Evolutionary conservation across 1,284 basidiomycete genomes (phyloP).

Genomic region (Malassezia pachydermatis): DNA sequence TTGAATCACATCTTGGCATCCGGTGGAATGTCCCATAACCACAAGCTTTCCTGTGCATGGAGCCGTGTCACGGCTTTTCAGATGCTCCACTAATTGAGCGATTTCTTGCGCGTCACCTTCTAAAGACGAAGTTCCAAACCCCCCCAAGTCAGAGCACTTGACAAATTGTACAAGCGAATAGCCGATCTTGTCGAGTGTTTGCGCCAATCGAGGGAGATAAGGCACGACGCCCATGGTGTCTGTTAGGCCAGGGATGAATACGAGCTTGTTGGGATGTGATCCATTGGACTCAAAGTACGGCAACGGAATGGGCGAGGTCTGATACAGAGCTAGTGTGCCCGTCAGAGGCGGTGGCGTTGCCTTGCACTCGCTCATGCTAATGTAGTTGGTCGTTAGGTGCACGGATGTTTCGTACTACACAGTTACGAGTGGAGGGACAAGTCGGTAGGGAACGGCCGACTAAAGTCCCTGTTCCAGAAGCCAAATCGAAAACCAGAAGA

Average conservation of each 20-base stretch:
- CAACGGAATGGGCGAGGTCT: constrained; percentile 22
- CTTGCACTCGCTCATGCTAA: neutral
- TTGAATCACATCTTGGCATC: constrained; percentile 38
- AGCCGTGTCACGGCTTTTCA: constrained; percentile 12
- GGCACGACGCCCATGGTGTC: constrained; percentile 37
- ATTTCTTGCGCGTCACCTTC: constrained; percentile 43
- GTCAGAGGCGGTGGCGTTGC: constrained; percentile 1
- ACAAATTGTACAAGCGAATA: constrained; percentile 34
- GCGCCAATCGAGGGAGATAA: constrained; percentile 26
- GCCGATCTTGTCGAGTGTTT: constrained; percentile 11
- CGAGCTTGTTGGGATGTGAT: constrained; percentile 22
- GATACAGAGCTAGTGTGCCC: constrained; percentile 27
- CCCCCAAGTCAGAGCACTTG: constrained; percentile 32
- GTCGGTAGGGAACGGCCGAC: no score
- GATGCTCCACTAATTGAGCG: constrained; percentile 20
- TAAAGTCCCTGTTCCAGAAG: no score
- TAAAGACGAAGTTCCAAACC: constrained; percentile 30
- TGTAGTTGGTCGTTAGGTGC: no score
- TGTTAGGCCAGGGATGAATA: constrained; percentile 35
- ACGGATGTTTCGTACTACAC: no score
- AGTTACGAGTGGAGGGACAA: no score
- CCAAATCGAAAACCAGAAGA: no score
- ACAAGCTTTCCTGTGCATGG: constrained; percentile 23
- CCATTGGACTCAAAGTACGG: constrained; percentile 31
- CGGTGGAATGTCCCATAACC: constrained; percentile 44